Evolutionary conservation across 495 filamentous ascomycete genomes (phyloP).

Genomic region (Delitschia confertaspora): DNA sequence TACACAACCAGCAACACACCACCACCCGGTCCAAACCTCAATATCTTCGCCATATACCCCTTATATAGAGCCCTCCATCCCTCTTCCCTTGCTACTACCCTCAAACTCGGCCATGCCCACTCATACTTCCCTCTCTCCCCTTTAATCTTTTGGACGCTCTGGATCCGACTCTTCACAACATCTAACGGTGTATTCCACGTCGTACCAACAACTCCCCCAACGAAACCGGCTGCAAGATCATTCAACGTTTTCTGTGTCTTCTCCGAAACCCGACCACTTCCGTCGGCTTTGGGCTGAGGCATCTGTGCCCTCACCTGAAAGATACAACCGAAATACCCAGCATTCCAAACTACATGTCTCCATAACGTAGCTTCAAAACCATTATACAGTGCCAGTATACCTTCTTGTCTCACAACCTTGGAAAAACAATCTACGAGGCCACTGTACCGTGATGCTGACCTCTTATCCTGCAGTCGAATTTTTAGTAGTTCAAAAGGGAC

Average conservation of each 20-base stretch:
- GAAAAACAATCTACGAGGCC: slow-evolving; percentile 17
- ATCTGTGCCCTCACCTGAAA: slow-evolving; percentile 18
- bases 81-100: slow-evolving; percentile 17
- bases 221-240: slow-evolving; percentile 19
- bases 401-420: slow-evolving; percentile 16
- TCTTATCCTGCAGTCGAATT: slow-evolving; percentile 21
- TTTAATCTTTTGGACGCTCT: slow-evolving; percentile 17
- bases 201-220: slow-evolving; percentile 20
- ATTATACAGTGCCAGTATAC: slow-evolving; percentile 16
- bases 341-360: slow-evolving; percentile 24
- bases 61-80: slow-evolving; percentile 21
- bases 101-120: slow-evolving; percentile 23
- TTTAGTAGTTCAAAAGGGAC: slow-evolving; percentile 24
- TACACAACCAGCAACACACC: slow-evolving; percentile 20
- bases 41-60: slow-evolving; percentile 21
- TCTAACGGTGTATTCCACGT: slow-evolving; percentile 22
- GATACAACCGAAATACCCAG: slow-evolving; percentile 22
- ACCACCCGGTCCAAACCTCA: slow-evolving; percentile 21
- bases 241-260: slow-evolving; percentile 19
- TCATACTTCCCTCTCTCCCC: slow-evolving; percentile 17
- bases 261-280: no score
- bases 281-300: not conserved
- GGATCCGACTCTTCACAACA: slow-evolving; percentile 24
- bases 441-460: slow-evolving; percentile 11
- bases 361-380: slow-evolving; percentile 22